Base-by-base conservation (phyloP, 495 filamentous ascomycete genomes). In the Penicillium goetzii region DNA sequence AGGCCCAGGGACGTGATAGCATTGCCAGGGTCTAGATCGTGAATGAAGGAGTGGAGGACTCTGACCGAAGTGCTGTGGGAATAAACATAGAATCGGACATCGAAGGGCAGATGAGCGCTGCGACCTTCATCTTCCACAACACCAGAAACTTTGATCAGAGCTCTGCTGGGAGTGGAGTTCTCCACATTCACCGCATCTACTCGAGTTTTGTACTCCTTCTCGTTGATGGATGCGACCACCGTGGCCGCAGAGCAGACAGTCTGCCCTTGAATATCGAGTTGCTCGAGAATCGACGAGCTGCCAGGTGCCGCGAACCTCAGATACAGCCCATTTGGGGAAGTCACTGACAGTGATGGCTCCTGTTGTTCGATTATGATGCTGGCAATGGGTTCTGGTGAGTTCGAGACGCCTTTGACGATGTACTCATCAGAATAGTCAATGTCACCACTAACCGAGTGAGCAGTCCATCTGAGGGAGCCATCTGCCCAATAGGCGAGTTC, bases 81-180 rank as follows among this genome's bases (percentile, higher is more conserved):
- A 57, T 80, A 76, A 5, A 80, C 53, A 45, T 80, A 81, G 62
- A 79, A 79, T 26, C 79, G 70, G 3, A 79, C 26, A 19, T 77
- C 68, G 49, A 80, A 80, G 34, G 77, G 78, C n/a, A 80, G 68
- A 67, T 60, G 66, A 10, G 50, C 12, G 21, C 28, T 43, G 7
- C 15, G 23, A 15, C 14, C 21, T 14, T 19, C 56, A 23, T 23
- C 43, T 23, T 59, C 40, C 33, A 62, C 62, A 6, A 47, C 52
- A 7, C 62, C 66, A 25, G 56, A 59, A 0, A 63, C 56, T 49
- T 68, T 68, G 28, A 68, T 43, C 1, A 68, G 55, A 1, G 47
- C 66, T 11, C 66, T 43, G 28, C 32, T 59, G 12, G 55, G 61
- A 2, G 66, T 62, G 8, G 32, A n/a, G 47, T 65, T 68, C 36